Evolutionary conservation across 2,329 filamentous ascomycete genomes (phyloP).

Genomic region (Graphilbum sp.): DNA sequence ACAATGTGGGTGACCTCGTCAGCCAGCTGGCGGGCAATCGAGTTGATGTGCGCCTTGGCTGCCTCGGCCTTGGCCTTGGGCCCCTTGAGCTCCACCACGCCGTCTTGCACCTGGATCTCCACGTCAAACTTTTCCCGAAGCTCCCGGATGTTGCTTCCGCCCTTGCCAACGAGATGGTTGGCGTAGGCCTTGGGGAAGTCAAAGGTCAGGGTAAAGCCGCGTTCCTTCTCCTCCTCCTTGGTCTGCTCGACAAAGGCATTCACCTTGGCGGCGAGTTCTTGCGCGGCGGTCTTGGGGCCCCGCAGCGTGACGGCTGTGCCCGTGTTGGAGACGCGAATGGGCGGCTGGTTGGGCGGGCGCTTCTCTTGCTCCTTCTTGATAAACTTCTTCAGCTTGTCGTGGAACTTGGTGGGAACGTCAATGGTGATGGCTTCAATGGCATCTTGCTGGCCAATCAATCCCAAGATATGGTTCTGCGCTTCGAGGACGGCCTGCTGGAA

Average conservation of each 20-base stretch:
- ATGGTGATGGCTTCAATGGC: conserved; percentile 31
- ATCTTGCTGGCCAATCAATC: conserved; percentile 43
- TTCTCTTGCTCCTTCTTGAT: conserved; percentile 48
- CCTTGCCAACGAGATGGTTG: conserved; percentile 63
- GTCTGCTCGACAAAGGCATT: conserved; percentile 70
- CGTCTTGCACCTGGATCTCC: conserved; percentile 78
- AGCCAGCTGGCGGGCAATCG: conserved; percentile 65
- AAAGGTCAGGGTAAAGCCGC: conserved; percentile 70
- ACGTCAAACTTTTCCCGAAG: conserved; percentile 52
- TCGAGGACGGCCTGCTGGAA: conserved; percentile 40
- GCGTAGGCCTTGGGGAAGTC: conserved; percentile 92
- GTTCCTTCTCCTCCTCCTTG: conserved; percentile 84
- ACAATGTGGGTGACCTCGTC: conserved; percentile 79
- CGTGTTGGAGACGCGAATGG: conserved; percentile 39
- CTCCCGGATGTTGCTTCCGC: conserved; percentile 49
- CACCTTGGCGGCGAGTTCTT: conserved; percentile 57
- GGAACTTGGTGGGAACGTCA: conserved; percentile 45
- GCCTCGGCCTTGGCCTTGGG: conserved; percentile 87
- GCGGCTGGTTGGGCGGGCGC: conserved; percentile 39
- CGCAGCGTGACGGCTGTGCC: conserved; percentile 54
- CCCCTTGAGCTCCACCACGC: conserved; percentile 89
- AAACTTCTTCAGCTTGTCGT: conserved; percentile 45
- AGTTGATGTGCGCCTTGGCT: conserved; percentile 66
- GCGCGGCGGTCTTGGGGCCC: conserved; percentile 58
- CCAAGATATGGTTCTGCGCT: conserved; percentile 38